Evolutionary conservation across 176 grass and related monocot genomes (phyloP).

Genomic region (Hsuehochloa calcarea): DNA sequence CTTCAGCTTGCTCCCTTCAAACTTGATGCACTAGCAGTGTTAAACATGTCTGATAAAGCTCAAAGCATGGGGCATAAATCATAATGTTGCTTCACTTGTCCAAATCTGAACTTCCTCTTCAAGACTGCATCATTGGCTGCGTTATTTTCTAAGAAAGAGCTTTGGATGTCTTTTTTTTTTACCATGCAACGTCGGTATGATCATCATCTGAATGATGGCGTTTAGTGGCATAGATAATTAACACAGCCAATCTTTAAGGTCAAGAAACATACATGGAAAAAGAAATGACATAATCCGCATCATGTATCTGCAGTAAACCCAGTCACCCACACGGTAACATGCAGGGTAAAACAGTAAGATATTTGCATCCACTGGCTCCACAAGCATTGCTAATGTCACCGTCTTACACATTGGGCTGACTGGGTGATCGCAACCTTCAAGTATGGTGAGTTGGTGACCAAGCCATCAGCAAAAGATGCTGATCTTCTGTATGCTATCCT

Average conservation of each 20-base stretch:
- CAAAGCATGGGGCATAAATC: slow-evolving; percentile 17
- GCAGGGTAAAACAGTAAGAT: not conserved
- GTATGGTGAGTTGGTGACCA: not conserved
- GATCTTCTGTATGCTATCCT: not conserved
- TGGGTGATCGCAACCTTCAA: slow-evolving; percentile 27
- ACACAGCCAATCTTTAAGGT: not conserved
- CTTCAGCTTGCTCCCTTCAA: not conserved
- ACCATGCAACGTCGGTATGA: not conserved
- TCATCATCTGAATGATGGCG: slow-evolving; percentile 11
- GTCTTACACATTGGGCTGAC: slow-evolving; percentile 28
- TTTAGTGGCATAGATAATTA: slow-evolving; percentile 9
- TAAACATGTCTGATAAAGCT: slow-evolving; percentile 33
- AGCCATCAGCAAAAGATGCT: slow-evolving; percentile 21
- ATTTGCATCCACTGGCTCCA: slow-evolving; percentile 16
- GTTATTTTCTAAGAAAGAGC: not conserved
- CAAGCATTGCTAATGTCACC: slow-evolving; percentile 26
- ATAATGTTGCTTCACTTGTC: slow-evolving; percentile 18
- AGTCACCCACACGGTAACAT: not conserved
- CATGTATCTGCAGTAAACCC: slow-evolving; percentile 1
- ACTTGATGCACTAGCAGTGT: not conserved
- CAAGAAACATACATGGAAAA: not conserved
- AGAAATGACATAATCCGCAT: not conserved
- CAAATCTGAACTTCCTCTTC: slow-evolving; percentile 15
- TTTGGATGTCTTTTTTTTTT: not conserved
- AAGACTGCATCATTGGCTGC: slow-evolving; percentile 26